A percentile compares a stretch with the other conserved stretches of the same genome.
Evolutionary conservation across 108 stramenopile species (phyloP).

Genomic region (Conticribra guillardii): DNA sequence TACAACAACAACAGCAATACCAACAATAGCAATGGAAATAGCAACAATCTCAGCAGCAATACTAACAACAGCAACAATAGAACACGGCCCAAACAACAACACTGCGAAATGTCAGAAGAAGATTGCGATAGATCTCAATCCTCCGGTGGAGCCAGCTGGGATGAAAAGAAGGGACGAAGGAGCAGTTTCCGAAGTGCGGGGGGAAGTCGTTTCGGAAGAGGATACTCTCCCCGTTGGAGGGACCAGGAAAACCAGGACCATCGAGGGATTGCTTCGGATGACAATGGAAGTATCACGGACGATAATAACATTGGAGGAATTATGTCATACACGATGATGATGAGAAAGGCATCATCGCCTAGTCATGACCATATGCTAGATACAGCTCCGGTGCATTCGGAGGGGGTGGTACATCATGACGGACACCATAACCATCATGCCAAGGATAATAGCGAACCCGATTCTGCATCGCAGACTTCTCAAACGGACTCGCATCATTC

Average conservation of each 20-base stretch:
- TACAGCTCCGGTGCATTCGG: neutral
- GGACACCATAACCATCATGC: neutral
- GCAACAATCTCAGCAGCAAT: neutral
- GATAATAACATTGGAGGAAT: neutral
- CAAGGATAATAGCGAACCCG: neutral
- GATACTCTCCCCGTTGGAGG: slow-evolving; percentile 10
- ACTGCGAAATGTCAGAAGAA: neutral
- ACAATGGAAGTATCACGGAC: neutral
- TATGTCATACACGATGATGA: neutral
- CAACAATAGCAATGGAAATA: neutral
- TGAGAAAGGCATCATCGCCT: neutral
- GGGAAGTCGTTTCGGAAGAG: neutral
- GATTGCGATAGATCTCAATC: neutral
- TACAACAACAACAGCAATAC: too few relatives aligned
- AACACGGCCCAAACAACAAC: neutral
- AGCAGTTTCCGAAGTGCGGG: neutral
- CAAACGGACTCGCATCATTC: slow-evolving; percentile 8
- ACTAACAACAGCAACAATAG: neutral
- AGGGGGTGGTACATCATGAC: neutral
- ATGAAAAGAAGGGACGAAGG: neutral
- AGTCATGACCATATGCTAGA: neutral
- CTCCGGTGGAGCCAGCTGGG: neutral
- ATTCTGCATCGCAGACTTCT: neutral
- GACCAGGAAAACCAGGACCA: slow-evolving; percentile 2
- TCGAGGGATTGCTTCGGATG: neutral